These are phyloP conservation scores for Neurospora tetrasperma DNA, from an alignment of 495 filamentous ascomycete species.

Conservation along the genomic window DNA sequence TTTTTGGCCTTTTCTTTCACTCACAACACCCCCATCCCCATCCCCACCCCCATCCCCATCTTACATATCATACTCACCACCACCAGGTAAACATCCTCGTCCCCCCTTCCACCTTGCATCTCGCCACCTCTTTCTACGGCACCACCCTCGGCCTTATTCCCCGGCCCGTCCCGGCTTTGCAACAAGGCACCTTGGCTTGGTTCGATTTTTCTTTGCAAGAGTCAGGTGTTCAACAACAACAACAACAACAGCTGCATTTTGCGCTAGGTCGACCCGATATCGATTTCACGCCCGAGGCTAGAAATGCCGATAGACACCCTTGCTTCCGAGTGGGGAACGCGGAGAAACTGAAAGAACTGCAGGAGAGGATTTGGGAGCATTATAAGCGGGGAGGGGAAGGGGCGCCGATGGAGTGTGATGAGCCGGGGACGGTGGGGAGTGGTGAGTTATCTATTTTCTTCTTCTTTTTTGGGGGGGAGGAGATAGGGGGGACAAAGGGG, in stretches of 20 bases:
- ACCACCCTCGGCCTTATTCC: conserved; percentile 41
- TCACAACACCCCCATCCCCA: background rate
- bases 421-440: conserved; percentile 41
- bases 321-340: conserved; percentile 42
- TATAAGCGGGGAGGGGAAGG: conserved; percentile 35
- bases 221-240: conserved; percentile 24
- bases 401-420: conserved; percentile 44
- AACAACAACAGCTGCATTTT: conserved; percentile 56
- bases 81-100: conserved; percentile 50
- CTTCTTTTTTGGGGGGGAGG: background rate
- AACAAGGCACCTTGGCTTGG: conserved; percentile 43
- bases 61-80: background rate
- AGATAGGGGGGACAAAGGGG: too few relatives aligned
- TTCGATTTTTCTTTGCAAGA: conserved; percentile 42
- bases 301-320: conserved; percentile 38
- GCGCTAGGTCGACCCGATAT: conserved; percentile 28
- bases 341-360: conserved; percentile 37
- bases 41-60: too few relatives aligned
- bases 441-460: conserved; percentile 27
- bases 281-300: conserved; percentile 29
- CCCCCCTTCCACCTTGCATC: conserved; percentile 40
- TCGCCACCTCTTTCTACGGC: conserved; percentile 47
- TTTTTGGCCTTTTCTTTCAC: too few relatives aligned
- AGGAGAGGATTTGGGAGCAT: conserved; percentile 45
- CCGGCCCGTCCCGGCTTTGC: conserved; percentile 39